Evolutionary conservation across 805 yeast species (phyloP).

Genomic region (Saccharomyces eubayanus): DNA sequence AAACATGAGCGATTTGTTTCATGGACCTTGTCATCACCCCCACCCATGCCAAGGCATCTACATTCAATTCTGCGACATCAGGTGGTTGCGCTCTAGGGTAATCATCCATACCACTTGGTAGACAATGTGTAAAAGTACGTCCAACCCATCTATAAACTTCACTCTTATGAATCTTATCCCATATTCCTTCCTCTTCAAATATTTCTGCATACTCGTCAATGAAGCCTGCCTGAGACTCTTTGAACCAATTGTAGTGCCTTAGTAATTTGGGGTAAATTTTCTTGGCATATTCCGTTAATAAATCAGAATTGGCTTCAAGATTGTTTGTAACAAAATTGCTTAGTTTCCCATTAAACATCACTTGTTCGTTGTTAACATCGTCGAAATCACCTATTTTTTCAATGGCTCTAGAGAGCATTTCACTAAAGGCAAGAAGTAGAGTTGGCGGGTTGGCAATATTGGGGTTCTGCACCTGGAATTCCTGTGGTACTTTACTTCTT

Average conservation of each 20-base stretch:
- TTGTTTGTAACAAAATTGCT: conserved; percentile 35
- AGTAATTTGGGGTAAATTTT: conserved; percentile 69
- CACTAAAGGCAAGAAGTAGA: conserved; percentile 61
- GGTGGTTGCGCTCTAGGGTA: conserved; percentile 81
- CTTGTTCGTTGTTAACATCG: conserved; percentile 17
- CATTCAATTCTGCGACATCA: conserved; percentile 82
- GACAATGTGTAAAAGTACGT: conserved; percentile 71
- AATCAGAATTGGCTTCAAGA: conserved; percentile 50
- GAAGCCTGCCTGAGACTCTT: conserved; percentile 70
- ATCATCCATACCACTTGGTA: conserved; percentile 92
- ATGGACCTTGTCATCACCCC: conserved; percentile 86
- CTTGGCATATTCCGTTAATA: conserved; percentile 49
- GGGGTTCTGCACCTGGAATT: conserved; percentile 80
- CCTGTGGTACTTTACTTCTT: conserved; percentile 75
- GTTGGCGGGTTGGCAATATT: conserved; percentile 95
- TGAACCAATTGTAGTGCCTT: conserved; percentile 77
- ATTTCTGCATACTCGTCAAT: conserved; percentile 52
- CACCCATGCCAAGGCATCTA: conserved; percentile 86
- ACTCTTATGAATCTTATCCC: conserved; percentile 35
- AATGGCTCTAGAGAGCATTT: conserved; percentile 42
- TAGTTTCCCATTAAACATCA: neutral
- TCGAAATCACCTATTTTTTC: conserved; percentile 9
- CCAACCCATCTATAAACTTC: conserved; percentile 94
- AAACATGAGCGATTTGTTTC: conserved; percentile 57
- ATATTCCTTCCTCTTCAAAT: conserved; percentile 20